Evolutionary conservation across 164 flowering plant species (phyloP), one percentile per base, ranked within the genome.

Genomic region (Umbellularia californica): DNA sequence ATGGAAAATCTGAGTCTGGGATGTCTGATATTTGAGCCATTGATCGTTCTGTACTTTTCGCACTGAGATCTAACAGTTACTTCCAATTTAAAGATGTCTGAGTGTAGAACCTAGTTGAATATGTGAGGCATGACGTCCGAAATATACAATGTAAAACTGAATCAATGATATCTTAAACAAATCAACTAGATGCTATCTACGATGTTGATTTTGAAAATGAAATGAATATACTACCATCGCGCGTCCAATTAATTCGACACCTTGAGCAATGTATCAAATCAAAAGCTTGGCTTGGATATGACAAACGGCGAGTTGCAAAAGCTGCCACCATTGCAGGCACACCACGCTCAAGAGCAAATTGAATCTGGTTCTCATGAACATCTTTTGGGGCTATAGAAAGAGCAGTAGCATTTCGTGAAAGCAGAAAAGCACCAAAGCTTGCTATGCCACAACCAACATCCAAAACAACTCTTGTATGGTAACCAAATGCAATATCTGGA

Each of bases 361-460:
- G 90, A 78, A 88, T 85, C 83, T 88, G 92, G 75, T 88, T 88
- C 81, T 88, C 90, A 78, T 88, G 89, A 71, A 86, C 90, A 82
- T 86, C 90, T 82, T 88, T 87, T 50, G 92, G 92, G 17, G 90
- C 92, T 27, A 89, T 75, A 14, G 92, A 89, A 63, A 89, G 52
- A 14, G 89, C 78, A 58, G 77, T 77, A 10, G 87, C 89, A 69
- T 87, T 85, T 12, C 88, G 79, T n/a, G 85, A 78, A 27, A 89
- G 67, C 70, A 89, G 64, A 75, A 80, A 87, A 20, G 92, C 90
- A 58, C 92, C 90, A 83, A 89, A 89, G 74, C 92, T 89, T 63
- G 90, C 92, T 33, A 89, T 90, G 19, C 92, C 90, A 76, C 92
- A 87, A 50, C 92, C 90, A 77, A 89, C 81, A 79, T 89, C 92